Conservation (phyloP, 495 filamentous ascomycete genomes). For the Aspergillus saccharolyticus region DNA sequence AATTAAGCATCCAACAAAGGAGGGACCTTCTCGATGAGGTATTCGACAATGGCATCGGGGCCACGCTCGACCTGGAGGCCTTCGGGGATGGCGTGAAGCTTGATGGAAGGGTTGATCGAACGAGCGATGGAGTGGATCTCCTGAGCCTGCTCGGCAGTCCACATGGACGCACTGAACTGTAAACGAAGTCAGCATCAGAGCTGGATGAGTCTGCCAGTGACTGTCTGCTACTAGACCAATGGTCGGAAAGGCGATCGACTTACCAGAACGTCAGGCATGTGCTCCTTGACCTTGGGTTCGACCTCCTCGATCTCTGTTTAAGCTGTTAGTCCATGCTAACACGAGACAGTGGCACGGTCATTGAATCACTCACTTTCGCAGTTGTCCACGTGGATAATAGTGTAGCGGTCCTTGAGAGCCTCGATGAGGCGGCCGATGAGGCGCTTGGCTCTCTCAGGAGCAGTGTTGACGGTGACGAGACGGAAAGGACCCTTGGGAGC, state of each 20-base stretch:
- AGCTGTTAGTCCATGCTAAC: constrained; percentile 5
- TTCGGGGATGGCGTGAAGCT: constrained; percentile 56
- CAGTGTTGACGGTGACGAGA: constrained; percentile 66
- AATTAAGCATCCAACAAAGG: constrained; percentile 34
- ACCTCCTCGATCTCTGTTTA: constrained; percentile 47
- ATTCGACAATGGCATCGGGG: constrained; percentile 62
- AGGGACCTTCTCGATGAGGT: constrained; percentile 55
- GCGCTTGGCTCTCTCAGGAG: constrained; percentile 57
- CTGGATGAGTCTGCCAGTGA: background rate
- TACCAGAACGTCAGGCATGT: constrained; percentile 50
- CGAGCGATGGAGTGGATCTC: constrained; percentile 53
- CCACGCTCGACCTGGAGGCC: constrained; percentile 61
- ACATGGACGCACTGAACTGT: constrained; percentile 66
- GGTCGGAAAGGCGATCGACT: constrained; percentile 18
- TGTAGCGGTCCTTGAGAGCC: constrained; percentile 54
- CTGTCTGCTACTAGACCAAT: background rate
- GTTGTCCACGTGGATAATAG: constrained; percentile 55
- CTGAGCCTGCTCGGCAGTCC: constrained; percentile 53
- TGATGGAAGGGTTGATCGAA: constrained; percentile 46
- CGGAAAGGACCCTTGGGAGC: constrained; percentile 53
- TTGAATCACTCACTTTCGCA: constrained; percentile 43
- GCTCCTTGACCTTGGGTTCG: constrained; percentile 41
- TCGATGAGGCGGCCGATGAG: constrained; percentile 57
- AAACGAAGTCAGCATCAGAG: background rate
- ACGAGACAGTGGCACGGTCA: background rate